Conservation (phyloP, 768 basidiomycete species). For the Boletales sp. region DNA sequence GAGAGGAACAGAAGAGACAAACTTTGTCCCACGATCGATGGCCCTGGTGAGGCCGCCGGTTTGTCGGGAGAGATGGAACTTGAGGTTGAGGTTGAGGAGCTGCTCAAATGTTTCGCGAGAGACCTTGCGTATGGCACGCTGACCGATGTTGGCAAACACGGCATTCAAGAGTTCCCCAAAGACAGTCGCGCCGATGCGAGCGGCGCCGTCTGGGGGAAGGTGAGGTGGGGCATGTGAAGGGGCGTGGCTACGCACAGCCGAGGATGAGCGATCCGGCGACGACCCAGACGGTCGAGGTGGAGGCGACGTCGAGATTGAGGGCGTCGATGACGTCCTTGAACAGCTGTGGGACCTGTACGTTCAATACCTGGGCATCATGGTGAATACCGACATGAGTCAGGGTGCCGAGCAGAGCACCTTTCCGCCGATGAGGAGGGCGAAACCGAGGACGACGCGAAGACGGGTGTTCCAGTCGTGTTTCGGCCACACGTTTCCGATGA, state of each 20-base stretch:
- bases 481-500: conserved; percentile 94
- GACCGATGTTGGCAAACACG: conserved; percentile 93
- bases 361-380: conserved; percentile 60
- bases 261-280: conserved; percentile 86
- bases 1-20: conserved; percentile 15
- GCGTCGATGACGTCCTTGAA: conserved; percentile 92
- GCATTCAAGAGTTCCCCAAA: conserved; percentile 93
- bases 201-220: conserved; percentile 69
- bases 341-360: conserved; percentile 96
- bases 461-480: conserved; percentile 79
- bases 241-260: conserved; percentile 65
- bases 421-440: conserved; percentile 74
- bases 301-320: conserved; percentile 77
- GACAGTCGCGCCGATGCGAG: conserved; percentile 84
- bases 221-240: conserved; percentile 1
- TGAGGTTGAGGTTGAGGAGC: conserved; percentile 83
- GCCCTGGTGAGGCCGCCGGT: conserved; percentile 95
- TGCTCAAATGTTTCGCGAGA: conserved; percentile 96
- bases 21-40: conserved; percentile 98
- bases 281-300: conserved; percentile 80
- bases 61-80: conserved; percentile 89
- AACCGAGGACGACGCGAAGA: conserved; percentile 75
- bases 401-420: conserved; percentile 52
- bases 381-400: not conserved
- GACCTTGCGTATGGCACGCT: conserved; percentile 90